Evolutionary conservation across 2,329 filamentous ascomycete species (phyloP), one percentile per base, ranked within the genome.

Genomic region (Ophiostoma sp.): DNA sequence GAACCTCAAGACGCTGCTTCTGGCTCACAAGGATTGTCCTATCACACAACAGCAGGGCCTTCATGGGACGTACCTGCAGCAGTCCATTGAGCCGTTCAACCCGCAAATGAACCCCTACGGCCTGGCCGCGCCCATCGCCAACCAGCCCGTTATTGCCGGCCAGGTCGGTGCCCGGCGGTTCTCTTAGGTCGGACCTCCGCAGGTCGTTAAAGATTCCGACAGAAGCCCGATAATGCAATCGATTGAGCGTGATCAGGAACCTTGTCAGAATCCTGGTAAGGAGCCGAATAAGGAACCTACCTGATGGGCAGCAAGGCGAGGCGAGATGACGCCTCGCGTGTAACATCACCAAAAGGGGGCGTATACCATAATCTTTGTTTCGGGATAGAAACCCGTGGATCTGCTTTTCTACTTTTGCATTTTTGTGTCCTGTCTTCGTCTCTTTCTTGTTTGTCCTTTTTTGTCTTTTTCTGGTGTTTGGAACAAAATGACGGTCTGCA

Each of bases 1-100:
- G 66, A 97, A 95, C 76, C 87, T 99, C 57, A 98, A 98, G 85
- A 97, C 95, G 0, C 85, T 98, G 0, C 86, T 99, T 2, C 87
- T 98, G 28, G 95, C 95, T 0, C 96, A 99, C 83, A 98, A 98
- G 81, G 95, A 98, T 81, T 98, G 96, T 78, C 94, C 95, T 0
- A 92, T 98, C 8, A 94, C 94, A 2, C 93, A 97, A 80, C 91
- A 93, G 63, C 95, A 98, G 81, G 92, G 92, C 3, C 84, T 96
- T 1, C 87, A 89, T 70, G 83, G 84, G 11, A 50, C 36, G 0
- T 89, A 85, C 76, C 86, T 90, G 84, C 86, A 87, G 63, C 87
- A 87, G 76, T 82, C 74, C 1, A 72, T 85, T 17, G 86, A 88
- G 78, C 87, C 89, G 74, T 83, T 84, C 76, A 86, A 87, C 73